Evolutionary conservation across 202 grass and related monocot species (phyloP), one percentile per base, ranked within the genome.

Genomic region (Schoenoplectus tabernaemontani): DNA sequence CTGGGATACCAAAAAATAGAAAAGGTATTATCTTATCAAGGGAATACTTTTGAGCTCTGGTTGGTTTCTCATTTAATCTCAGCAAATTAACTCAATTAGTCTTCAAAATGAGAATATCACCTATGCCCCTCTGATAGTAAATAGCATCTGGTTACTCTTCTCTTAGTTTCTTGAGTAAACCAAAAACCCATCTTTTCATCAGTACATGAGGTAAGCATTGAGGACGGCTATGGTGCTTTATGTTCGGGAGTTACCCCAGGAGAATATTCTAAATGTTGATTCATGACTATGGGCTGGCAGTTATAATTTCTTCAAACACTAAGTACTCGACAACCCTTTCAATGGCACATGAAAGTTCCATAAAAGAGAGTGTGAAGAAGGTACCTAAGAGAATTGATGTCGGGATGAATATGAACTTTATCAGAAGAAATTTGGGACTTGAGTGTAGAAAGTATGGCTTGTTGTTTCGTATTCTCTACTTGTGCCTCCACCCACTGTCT

Each of bases 381-480:
- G 62, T 97, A 97, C 93, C 91, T 85, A 83, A 97, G 82, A 79
- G 84, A 97, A 88, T 91, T 83, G 34, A 80, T 84, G 82, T 97
- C 93, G 51, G 83, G 83, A 87, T 90, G 87, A 82, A 91, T 88
- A 87, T 88, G 85, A 65, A 91, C 76, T 70, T 88, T 81, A 68
- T 88, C 84, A 10, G 87, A 93, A 82, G 89, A 84, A 87, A 97
- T 81, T 78, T 97, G 93, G 65, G 82, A 85, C 82, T 83, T 91
- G 16, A 97, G 80, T 20, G 60, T 85, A 66, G 89, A 91, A 41
- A 93, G 84, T 62, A 88, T 82, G 69, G 91, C 91, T 56, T 91
- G 85, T 78, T 97, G 89, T 81, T 93, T 97, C 47, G 87, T 80
- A 85, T 82, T 82, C 83, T 91, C 89, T 75, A 87, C 84, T 82